Evolutionary conservation across 805 yeast species (phyloP).

Genomic region (Metschnikowia lachancei): DNA sequence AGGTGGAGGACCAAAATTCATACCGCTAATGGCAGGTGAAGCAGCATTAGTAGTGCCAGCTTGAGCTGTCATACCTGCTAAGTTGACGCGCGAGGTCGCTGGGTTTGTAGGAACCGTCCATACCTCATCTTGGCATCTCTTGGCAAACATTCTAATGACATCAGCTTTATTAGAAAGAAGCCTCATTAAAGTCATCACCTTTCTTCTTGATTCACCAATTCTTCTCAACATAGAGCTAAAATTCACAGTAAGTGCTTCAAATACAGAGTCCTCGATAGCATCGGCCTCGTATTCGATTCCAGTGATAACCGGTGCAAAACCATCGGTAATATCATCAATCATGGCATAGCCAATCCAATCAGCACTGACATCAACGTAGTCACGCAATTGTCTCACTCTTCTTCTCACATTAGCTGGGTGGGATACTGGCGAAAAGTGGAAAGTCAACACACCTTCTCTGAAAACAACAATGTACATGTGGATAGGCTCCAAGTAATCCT

Average conservation of each 20-base stretch:
- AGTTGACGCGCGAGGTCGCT: conserved; percentile 19
- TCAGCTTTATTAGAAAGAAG: conserved; percentile 91
- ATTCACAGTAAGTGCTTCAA: conserved; percentile 71
- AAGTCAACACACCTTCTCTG: conserved; percentile 56
- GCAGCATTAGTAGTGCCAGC: neutral
- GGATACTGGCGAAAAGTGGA: conserved; percentile 57
- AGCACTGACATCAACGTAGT: conserved; percentile 71
- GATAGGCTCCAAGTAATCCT: conserved; percentile 79
- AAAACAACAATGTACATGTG: conserved; percentile 63
- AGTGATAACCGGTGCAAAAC: conserved; percentile 77
- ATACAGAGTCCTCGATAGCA: conserved; percentile 81
- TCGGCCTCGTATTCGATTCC: conserved; percentile 78
- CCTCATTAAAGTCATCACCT: conserved; percentile 90
- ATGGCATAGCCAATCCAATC: conserved; percentile 83
- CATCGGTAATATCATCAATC: conserved; percentile 82
- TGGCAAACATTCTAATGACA: conserved; percentile 93
- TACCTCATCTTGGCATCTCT: conserved; percentile 81
- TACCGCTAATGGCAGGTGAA: conserved; percentile 24
- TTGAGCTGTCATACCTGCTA: conserved; percentile 14
- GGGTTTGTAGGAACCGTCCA: conserved; percentile 15
- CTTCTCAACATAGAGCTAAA: conserved; percentile 72
- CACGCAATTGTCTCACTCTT: conserved; percentile 76
- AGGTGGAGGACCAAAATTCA: conserved; percentile 37
- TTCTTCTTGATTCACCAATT: conserved; percentile 86
- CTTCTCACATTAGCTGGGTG: conserved; percentile 72